These are phyloP conservation scores for Calonectria multiphialidica DNA, from an alignment of 2,329 filamentous ascomycete genomes.

Conservation along the genomic window DNA sequence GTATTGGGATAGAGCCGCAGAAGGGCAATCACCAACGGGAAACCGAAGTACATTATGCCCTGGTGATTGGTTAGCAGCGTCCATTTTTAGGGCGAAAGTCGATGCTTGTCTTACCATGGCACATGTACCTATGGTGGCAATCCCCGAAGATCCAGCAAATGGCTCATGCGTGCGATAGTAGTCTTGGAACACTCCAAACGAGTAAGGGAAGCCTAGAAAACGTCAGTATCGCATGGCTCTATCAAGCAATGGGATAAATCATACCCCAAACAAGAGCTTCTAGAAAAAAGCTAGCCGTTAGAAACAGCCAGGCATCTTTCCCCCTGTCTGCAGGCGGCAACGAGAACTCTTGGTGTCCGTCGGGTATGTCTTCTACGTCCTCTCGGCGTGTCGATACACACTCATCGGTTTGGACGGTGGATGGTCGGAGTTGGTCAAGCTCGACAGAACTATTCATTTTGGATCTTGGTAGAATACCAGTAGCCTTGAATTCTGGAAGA, in stretches of 20 bases:
- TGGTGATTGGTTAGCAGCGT: background rate
- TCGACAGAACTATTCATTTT: background rate
- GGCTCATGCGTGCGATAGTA: slow-evolving; percentile 70
- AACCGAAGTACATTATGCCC: slow-evolving; percentile 55
- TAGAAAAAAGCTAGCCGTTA: slow-evolving; percentile 39
- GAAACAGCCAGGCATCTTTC: slow-evolving; percentile 50
- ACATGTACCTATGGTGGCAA: slow-evolving; percentile 71
- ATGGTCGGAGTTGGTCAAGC: background rate
- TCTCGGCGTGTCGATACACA: background rate
- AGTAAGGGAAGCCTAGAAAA: slow-evolving; percentile 68
- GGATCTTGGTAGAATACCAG: background rate
- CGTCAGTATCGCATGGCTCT: too few relatives aligned
- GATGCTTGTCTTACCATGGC: slow-evolving; percentile 57
- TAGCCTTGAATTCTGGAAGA: too few relatives aligned
- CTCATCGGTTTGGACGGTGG: background rate
- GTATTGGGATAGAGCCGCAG: slow-evolving; percentile 54
- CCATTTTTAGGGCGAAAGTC: fast-evolving
- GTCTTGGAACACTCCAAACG: slow-evolving; percentile 75
- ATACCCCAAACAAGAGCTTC: slow-evolving; percentile 37
- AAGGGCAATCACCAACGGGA: slow-evolving; percentile 58
- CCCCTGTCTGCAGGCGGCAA: slow-evolving; percentile 52
- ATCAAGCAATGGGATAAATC: too few relatives aligned
- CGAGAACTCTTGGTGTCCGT: slow-evolving; percentile 27
- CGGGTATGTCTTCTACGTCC: background rate
- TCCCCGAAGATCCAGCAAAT: slow-evolving; percentile 62